A percentile compares a stretch with the other conserved stretches of the same genome.
phyloP scores from a whole-genome alignment of 345 rosid genomes.

The Salix koriyanagi region DNA sequence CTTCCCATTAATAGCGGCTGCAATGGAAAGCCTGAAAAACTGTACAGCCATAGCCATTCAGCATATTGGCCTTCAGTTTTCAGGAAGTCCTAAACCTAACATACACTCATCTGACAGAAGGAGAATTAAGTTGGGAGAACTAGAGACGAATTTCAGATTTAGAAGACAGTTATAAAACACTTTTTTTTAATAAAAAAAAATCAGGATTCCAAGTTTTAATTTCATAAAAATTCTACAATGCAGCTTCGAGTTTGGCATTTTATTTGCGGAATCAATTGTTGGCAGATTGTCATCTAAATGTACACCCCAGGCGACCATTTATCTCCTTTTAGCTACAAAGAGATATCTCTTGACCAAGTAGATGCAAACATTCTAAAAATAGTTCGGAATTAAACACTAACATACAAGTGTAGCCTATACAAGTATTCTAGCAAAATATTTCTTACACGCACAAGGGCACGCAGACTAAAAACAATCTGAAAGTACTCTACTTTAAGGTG shows the following conservation, averaged over 20 bases:
- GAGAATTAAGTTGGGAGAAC: no score
- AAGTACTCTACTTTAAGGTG: no score
- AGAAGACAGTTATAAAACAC: neutral
- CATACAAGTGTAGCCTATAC: neutral
- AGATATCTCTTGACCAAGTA: neutral
- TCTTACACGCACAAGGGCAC: no score
- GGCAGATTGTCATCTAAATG: neutral
- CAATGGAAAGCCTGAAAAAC: neutral
- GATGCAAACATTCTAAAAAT: neutral
- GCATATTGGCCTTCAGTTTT: neutral
- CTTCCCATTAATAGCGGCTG: neutral
- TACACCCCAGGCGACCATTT: neutral
- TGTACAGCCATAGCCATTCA: neutral
- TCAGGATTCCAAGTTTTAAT: neutral
- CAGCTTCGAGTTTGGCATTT: neutral
- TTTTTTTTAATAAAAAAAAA: neutral
- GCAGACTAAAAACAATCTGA: no score
- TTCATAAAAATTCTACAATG: neutral
- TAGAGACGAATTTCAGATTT: neutral
- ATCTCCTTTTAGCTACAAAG: neutral
- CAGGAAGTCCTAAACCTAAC: neutral
- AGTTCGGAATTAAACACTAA: neutral
- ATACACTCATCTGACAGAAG: no score
- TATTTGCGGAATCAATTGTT: neutral
- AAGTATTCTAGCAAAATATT: no score